phyloP scores from a whole-genome alignment of 106 monocot species.

The Dendrobium chrysotoxum region DNA sequence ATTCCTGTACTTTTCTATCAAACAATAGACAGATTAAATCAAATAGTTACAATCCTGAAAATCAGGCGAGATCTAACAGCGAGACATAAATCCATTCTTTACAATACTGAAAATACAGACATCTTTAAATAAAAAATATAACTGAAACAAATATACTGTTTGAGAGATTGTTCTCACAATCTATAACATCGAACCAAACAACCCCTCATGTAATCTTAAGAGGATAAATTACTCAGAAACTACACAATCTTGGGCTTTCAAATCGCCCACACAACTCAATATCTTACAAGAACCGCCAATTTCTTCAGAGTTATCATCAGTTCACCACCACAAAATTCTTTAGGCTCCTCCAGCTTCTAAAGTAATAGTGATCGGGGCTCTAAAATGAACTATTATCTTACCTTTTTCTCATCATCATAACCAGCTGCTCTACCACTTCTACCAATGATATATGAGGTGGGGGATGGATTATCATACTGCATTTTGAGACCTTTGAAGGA shows the following conservation, averaged over 20 bases:
- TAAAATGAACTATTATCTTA: not conserved
- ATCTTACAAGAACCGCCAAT: not conserved
- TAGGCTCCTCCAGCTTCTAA: not conserved
- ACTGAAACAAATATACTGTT: too few species aligned
- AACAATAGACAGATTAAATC: too few species aligned
- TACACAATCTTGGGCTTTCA: not conserved
- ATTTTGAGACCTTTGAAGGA: constrained; percentile 61
- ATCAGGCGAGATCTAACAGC: too few species aligned
- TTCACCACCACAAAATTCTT: not conserved
- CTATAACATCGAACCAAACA: too few species aligned
- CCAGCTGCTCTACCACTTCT: constrained; percentile 72
- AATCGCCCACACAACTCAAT: not conserved
- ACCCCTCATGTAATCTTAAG: too few species aligned
- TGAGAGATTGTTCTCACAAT: too few species aligned
- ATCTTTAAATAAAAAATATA: too few species aligned
- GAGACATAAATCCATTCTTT: too few species aligned
- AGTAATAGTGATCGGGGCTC: not conserved
- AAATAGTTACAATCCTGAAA: too few species aligned
- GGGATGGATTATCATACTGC: constrained; percentile 37
- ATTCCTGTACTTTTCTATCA: too few species aligned
- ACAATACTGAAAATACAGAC: too few species aligned
- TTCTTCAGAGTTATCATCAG: not conserved
- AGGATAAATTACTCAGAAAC: not conserved
- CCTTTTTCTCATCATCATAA: constrained; percentile 44
- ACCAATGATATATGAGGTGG: constrained; percentile 52